A percentile compares a stretch with the other conserved stretches of the same genome.
These are phyloP conservation scores for Ophiocytium majus DNA, from an alignment of 352 stramenopile species.

Conservation along the genomic window DNA sequence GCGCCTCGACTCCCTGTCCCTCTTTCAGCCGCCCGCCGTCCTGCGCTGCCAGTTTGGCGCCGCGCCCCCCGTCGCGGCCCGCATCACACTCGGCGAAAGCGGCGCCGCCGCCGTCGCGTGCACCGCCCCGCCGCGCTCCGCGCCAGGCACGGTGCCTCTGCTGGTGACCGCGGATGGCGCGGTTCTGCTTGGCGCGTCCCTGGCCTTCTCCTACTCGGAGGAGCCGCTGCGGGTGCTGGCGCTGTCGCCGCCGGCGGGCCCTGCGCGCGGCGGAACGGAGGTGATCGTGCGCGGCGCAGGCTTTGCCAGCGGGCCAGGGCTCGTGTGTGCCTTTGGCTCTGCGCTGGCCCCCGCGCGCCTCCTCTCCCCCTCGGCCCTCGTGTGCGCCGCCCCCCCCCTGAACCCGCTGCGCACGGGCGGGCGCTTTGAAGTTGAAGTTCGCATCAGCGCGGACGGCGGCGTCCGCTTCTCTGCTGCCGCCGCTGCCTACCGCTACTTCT, in stretches of 20 bases:
- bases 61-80: not conserved
- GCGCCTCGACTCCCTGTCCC: not conserved
- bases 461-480: not conserved
- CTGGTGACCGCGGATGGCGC: not conserved
- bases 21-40: not conserved
- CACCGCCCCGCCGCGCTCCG: not conserved
- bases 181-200: not conserved
- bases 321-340: conserved; percentile 42
- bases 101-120: not conserved
- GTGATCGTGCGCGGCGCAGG: conserved; percentile 34
- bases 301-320: conserved; percentile 27
- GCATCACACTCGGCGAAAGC: not conserved
- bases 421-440: not conserved
- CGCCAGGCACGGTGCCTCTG: not conserved
- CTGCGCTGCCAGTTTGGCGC: not conserved
- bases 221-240: not conserved
- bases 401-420: too few relatives aligned
- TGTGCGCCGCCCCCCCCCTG: not conserved
- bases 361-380: not conserved
- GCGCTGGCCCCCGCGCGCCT: conserved; percentile 19
- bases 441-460: not conserved
- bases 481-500: not conserved
- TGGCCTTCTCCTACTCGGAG: not conserved
- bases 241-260: conserved; percentile 17
- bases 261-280: conserved; percentile 30